phyloP scores from a whole-genome alignment of 805 yeast genomes.

The Candida orba region DNA sequence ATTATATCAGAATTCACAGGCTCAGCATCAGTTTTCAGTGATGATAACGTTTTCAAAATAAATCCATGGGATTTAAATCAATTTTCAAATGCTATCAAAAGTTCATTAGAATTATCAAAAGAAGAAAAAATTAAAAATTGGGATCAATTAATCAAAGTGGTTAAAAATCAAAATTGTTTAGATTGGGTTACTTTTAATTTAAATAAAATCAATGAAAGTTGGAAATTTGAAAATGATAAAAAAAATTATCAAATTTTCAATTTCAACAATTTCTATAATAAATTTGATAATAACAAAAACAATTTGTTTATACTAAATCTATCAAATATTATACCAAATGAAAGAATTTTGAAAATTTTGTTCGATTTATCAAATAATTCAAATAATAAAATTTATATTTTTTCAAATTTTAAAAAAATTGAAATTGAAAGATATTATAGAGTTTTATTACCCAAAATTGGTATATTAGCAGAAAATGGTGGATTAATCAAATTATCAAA shows the following conservation, averaged over 20 bases:
- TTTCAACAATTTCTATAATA: conserved; percentile 23
- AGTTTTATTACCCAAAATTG: conserved; percentile 54
- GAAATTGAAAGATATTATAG: conserved; percentile 65
- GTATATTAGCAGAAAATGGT: conserved; percentile 88
- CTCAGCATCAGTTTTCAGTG: conserved; percentile 68
- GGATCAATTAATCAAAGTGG: conserved; percentile 50
- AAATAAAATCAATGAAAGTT: conserved; percentile 41
- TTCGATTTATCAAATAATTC: conserved; percentile 42
- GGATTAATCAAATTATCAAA: conserved; percentile 60
- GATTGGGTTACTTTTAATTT: conserved; percentile 65
- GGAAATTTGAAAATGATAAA: conserved; percentile 42
- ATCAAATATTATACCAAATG: conserved; percentile 47
- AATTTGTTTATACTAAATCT: conserved; percentile 43
- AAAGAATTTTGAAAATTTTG: conserved; percentile 50
- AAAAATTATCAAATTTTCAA: conserved; percentile 27
- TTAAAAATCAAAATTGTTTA: conserved; percentile 60
- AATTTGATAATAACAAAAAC: conserved; percentile 11
- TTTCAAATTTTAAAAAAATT: conserved; percentile 55
- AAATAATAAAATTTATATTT: conserved; percentile 59
- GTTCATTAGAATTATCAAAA: conserved; percentile 56
- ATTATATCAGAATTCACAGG: conserved; percentile 92
- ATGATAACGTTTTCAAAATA: conserved; percentile 63
- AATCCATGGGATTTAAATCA: conserved; percentile 86
- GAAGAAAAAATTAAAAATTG: conserved; percentile 58
- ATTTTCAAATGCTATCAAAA: conserved; percentile 55